Evolutionary conservation across 257 asterid species (phyloP).

Genomic region (Thymus mandschuricus): DNA sequence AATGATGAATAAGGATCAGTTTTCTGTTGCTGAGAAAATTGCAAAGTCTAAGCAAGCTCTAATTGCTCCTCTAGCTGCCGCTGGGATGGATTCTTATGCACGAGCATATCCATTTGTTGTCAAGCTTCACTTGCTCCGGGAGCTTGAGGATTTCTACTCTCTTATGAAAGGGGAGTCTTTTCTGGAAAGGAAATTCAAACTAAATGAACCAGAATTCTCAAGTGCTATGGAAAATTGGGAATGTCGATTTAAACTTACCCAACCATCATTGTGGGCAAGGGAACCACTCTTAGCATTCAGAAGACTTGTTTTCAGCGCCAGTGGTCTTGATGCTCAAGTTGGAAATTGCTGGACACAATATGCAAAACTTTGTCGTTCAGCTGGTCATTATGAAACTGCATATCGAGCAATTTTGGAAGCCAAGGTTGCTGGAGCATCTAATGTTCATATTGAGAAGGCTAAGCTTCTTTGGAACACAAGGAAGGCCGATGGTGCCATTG

Average conservation of each 20-base stretch:
- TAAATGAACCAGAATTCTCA: conserved; percentile 65
- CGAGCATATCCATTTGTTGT: conserved; percentile 95
- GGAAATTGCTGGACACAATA: conserved; percentile 96
- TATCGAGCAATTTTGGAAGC: conserved; percentile 96
- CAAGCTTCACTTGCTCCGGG: conserved; percentile 96
- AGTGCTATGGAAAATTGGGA: conserved; percentile 83
- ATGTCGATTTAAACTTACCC: conserved; percentile 85
- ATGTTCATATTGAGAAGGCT: conserved; percentile 95
- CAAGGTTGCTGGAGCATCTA: conserved; percentile 75
- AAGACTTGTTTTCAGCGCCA: conserved; percentile 86
- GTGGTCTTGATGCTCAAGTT: conserved; percentile 71
- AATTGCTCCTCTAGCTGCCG: conserved; percentile 99
- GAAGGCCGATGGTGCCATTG: conserved; percentile 94
- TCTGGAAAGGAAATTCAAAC: conserved; percentile 56
- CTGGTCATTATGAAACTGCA: conserved; percentile 98
- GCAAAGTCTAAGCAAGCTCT: conserved; percentile 88
- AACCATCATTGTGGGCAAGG: conserved; percentile 98
- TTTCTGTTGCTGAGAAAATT: conserved; percentile 72
- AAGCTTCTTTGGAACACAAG: conserved; percentile 97
- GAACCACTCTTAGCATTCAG: conserved; percentile 95
- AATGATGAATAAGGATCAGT: conserved; percentile 82
- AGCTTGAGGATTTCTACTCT: conserved; percentile 84
- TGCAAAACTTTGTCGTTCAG: conserved; percentile 95
- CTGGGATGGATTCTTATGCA: conserved; percentile 99
- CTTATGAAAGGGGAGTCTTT: conserved; percentile 88